phyloP scores from a whole-genome alignment of 805 yeast genomes.

The Candida sithepensis region DNA sequence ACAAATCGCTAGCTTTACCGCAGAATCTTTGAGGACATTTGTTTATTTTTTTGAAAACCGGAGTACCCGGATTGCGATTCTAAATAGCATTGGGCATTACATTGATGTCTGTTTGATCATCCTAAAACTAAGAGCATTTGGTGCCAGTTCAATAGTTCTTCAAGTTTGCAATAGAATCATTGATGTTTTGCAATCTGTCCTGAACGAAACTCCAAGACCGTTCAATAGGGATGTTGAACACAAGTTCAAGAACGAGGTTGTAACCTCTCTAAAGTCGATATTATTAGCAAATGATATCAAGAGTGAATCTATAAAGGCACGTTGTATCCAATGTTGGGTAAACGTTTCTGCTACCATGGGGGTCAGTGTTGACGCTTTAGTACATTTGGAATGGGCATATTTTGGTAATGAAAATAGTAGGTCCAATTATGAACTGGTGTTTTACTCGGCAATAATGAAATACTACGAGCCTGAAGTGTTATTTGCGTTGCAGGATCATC shows the following conservation, averaged over 20 bases:
- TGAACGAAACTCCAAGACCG: slow-evolving; percentile 1
- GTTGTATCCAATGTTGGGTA: slow-evolving; percentile 21
- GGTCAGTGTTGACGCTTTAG: slow-evolving; percentile 18
- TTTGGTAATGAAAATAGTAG: slow-evolving; percentile 21
- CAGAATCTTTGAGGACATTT: slow-evolving; percentile 13
- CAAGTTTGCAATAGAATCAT: slow-evolving; percentile 7
- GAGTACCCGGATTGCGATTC: slow-evolving; percentile 4
- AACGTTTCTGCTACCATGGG: slow-evolving; percentile 12
- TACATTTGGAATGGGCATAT: slow-evolving; percentile 29
- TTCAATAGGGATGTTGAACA: neutral
- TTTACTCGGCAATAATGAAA: slow-evolving; percentile 19
- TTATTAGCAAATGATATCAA: slow-evolving; percentile 11
- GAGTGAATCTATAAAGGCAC: slow-evolving; percentile 11
- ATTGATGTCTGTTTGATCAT: slow-evolving; percentile 12
- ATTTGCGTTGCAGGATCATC: slow-evolving; percentile 5
- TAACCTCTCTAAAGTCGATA: slow-evolving; percentile 16
- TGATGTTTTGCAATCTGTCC: slow-evolving; percentile 1
- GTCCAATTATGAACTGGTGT: slow-evolving; percentile 19
- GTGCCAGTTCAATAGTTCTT: slow-evolving; percentile 6
- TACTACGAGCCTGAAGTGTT: slow-evolving; percentile 10
- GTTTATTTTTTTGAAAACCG: slow-evolving; percentile 6
- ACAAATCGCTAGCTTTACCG: slow-evolving; percentile 3
- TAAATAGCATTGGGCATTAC: slow-evolving; percentile 6
- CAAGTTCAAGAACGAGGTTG: slow-evolving; percentile 14
- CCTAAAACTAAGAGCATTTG: slow-evolving; percentile 11